phyloP scores from a whole-genome alignment of 441 rosid species.

The Pelargonium cotyledonis region DNA sequence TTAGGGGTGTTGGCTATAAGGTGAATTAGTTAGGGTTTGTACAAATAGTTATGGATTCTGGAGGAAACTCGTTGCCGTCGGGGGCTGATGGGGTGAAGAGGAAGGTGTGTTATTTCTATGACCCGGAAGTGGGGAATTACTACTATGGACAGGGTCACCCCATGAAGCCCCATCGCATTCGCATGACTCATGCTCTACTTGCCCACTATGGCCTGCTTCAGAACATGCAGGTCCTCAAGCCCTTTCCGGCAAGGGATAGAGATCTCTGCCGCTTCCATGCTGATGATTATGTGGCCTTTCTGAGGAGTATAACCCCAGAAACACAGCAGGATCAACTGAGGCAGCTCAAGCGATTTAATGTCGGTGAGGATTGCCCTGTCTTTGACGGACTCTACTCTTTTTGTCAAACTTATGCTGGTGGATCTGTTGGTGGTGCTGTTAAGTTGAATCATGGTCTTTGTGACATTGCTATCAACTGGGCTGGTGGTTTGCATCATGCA shows the following conservation, averaged over 20 bases:
- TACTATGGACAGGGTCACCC: constrained; percentile 70
- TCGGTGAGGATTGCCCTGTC: constrained; percentile 34
- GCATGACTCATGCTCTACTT: constrained; percentile 64
- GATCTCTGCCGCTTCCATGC: constrained; percentile 67
- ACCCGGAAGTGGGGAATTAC: constrained; percentile 66
- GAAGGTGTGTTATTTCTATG: constrained; percentile 73
- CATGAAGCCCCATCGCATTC: constrained; percentile 66
- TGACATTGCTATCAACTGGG: constrained; percentile 77
- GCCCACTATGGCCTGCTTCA: constrained; percentile 69
- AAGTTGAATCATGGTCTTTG: constrained; percentile 61
- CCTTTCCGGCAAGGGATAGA: constrained; percentile 51
- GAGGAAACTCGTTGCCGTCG: constrained; percentile 37
- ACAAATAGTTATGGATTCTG: background rate
- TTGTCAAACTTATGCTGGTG: constrained; percentile 68
- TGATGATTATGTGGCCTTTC: constrained; percentile 68
- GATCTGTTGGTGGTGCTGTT: constrained; percentile 69
- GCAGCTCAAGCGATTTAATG: constrained; percentile 58
- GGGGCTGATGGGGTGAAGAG: constrained; percentile 63
- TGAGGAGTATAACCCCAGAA: constrained; percentile 61
- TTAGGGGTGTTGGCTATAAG: background rate
- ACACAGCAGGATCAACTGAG: constrained; percentile 37
- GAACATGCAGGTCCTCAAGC: constrained; percentile 71
- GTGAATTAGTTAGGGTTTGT: background rate
- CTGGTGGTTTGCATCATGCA: constrained; percentile 72
- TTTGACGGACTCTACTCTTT: constrained; percentile 50